Evolutionary conservation across 257 asterid genomes (phyloP), one percentile per base, ranked within the genome.

Genomic region (Fraxinus excelsior): DNA sequence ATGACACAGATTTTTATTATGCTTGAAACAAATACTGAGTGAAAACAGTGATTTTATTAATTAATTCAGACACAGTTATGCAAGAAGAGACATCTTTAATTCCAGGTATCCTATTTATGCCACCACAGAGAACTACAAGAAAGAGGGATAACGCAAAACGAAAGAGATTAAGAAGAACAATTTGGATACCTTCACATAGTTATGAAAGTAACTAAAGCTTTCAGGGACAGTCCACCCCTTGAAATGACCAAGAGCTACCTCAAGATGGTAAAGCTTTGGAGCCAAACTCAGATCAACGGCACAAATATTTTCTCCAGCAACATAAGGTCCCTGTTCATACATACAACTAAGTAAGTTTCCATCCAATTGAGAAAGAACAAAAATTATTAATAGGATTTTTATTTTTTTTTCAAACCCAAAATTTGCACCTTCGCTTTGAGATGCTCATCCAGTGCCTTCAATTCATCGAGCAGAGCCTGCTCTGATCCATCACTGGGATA

Each of bases 281-380:
- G 92, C 94, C 90, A 92, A 84, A 76, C 86, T 86, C 87, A 92
- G 75, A 85, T 92, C 97, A 80, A 83, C 93, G 38, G 96, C 91
- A 79, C 80, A 80, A 16, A 92, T 75, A 37, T 80, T 88, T 64
- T 80, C 87, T 62, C 94, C 97, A 76, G 87, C 89, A 81, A 86
- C 74, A 79, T 81, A 90, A 10, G 94, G 96, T 38, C 92, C 97
- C 96, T 90, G 76, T 19, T 35, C 76, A 78, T 40, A 35, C 10
- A 49, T 25, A 49, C 3, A 4, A 18, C 62, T 7, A 51, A 38
- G 49, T 66, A 79, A 23, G 34, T 60, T 51, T 51, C 56, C 44
- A 11, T 38, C 13, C 44, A 74, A 51, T 51, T 14, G 62, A 18
- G 5, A 51, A 3, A 51, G 23, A 51, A 51, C 62, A 51, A 51